Percentiles rank a stretch among this genome's conserved stretches.
Evolutionary conservation across 2,329 filamentous ascomycete genomes (phyloP).

Genomic region (Rutstroemia sp.): DNA sequence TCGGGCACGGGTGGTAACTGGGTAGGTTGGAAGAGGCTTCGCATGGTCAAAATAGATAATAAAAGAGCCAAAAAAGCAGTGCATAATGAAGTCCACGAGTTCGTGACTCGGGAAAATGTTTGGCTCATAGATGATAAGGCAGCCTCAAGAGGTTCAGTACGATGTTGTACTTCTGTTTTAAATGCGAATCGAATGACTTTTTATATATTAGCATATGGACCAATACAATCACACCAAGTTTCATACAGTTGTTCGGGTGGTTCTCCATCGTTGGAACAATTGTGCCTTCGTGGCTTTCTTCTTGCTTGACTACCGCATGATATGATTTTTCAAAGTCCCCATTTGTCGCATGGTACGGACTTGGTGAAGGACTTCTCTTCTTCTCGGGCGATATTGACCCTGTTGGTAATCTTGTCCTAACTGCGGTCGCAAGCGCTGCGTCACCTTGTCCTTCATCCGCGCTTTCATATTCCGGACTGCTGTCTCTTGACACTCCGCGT

Average conservation of each 20-base stretch:
- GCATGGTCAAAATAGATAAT: constrained; percentile 56
- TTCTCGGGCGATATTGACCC: constrained; percentile 49
- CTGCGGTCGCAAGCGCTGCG: constrained; percentile 25
- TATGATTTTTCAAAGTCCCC: constrained; percentile 32
- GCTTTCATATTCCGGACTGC: constrained; percentile 53
- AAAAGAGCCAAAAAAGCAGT: constrained; percentile 54
- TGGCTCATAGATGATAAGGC: constrained; percentile 56
- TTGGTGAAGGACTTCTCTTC: constrained; percentile 47
- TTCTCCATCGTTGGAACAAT: constrained; percentile 21
- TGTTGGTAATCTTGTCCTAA: constrained; percentile 35
- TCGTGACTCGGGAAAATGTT: constrained; percentile 53
- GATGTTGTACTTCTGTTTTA: constrained; percentile 80
- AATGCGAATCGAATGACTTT: constrained; percentile 83
- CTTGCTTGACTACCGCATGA: constrained; percentile 29
- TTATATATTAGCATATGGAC: constrained; percentile 16
- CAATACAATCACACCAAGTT: constrained; percentile 10
- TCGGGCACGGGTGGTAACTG: constrained; percentile 63
- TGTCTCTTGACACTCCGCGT: constrained; percentile 39
- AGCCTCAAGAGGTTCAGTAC: constrained; percentile 75
- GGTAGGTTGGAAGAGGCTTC: constrained; percentile 62
- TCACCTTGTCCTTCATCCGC: constrained; percentile 38
- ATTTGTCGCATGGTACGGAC: constrained; percentile 31
- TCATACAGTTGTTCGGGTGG: constrained; percentile 43
- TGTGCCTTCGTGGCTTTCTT: constrained; percentile 16
- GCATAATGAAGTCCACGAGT: constrained; percentile 62